Conservation (phyloP, 1,284 basidiomycete species). For the Sporisorium iseilematis-ciliati region DNA sequence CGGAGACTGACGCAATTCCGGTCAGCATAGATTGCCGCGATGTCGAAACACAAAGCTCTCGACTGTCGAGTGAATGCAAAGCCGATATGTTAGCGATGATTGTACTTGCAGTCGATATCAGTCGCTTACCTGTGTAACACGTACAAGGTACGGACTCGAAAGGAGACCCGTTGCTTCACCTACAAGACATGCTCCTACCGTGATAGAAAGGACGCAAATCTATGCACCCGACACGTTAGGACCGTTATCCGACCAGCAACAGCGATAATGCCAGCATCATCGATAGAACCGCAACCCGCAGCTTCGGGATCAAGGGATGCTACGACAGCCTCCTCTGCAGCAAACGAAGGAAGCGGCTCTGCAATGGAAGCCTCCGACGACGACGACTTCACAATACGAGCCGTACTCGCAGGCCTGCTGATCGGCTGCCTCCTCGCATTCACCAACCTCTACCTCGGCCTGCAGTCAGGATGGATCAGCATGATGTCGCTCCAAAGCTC, state of each 20-base stretch:
- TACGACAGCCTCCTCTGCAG: background rate
- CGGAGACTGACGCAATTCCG: slow-evolving; percentile 8
- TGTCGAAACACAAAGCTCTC: background rate
- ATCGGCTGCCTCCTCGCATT: slow-evolving; percentile 82
- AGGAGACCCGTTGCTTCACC: too few species aligned
- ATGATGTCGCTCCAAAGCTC: slow-evolving; percentile 97
- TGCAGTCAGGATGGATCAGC: slow-evolving; percentile 81
- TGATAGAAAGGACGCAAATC: background rate
- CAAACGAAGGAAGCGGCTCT: background rate
- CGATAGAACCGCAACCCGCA: background rate
- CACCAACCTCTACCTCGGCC: slow-evolving; percentile 81
- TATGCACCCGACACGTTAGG: too few species aligned
- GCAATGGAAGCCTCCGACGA: background rate
- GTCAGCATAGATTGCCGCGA: slow-evolving; percentile 8
- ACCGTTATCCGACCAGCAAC: background rate
- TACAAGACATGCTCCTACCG: too few species aligned
- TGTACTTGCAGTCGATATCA: too few species aligned
- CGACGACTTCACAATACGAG: slow-evolving; percentile 66
- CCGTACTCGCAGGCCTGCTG: slow-evolving; percentile 75
- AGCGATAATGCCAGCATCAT: slow-evolving; percentile 15
- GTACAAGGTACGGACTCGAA: too few species aligned
- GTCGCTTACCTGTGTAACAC: too few species aligned
- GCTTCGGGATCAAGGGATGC: slow-evolving; percentile 8
- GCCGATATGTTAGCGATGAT: slow-evolving; percentile 2
- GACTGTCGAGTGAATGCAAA: slow-evolving; percentile 12